Base-by-base conservation (phyloP, 805 yeast species). In the Wickerhamiella hasegawae region DNA sequence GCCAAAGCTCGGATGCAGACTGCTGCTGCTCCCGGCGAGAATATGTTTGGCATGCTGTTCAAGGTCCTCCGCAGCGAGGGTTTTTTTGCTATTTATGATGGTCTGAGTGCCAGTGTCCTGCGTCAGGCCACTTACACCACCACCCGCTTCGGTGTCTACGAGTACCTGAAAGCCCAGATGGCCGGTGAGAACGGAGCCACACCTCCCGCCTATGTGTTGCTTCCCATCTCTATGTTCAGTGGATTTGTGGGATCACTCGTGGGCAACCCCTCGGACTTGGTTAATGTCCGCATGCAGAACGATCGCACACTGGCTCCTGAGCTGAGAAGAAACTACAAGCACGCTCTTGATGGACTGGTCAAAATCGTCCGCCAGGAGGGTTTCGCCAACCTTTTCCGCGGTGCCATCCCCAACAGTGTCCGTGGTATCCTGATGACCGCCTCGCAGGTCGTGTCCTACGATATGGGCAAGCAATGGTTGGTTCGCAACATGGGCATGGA, bases 61-160 rank as follows among this genome's bases (percentile, higher is more conserved):
- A 65, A 63, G 34, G 76, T 80, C 15, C 56, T 73, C 19, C 62
- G 57, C n/a, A 54, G 63, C 36, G 90, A 81, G 53, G 92, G 65
- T 11, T 27, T 65, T 5, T 48, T 66, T 30, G 79, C 77, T 24
- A 65, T 79, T n/a, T 82, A 83, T 51, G 71, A 81, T 1, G 94
- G 94, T 1, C 62, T 82, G 28, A 70, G 80, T 37, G 94, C 94
- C 1, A 76, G 90, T 2, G 54, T 83, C 28, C 59, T 82, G 37
- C 70, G 94, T 52, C 94, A 83, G 56, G 90, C 82, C 2, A 81
- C 94, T 2, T 82, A 83, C 53, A 80, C 93, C 1, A 75, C 92
- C 2, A 75, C 83, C 1, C 63, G 94, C 51, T 82, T 82, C 49
- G 94, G 94, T 28, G 70, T 75, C n/a, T 82, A 82, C 54, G 94